A percentile compares a stretch with the other conserved stretches of the same genome.
Conservation (phyloP, 2,329 filamentous ascomycete genomes). For the Hymenoscyphus albidus region DNA sequence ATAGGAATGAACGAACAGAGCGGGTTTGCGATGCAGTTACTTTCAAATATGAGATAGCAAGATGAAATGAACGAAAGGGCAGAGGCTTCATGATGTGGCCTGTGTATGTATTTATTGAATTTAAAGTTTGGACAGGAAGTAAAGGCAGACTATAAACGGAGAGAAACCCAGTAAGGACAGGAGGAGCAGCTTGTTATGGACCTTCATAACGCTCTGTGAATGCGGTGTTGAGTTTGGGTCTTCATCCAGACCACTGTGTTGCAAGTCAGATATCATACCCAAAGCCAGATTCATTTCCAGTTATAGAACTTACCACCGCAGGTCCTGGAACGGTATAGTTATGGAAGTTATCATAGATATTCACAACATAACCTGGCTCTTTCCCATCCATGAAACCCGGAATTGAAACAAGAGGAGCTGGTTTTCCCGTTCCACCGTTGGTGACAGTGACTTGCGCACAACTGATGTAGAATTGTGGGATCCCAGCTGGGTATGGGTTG, state of each 20-base stretch:
- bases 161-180: too few relatives aligned
- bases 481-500: conserved; percentile 30
- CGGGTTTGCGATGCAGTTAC: too few relatives aligned
- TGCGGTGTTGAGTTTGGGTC: not conserved
- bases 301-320: conserved; percentile 17
- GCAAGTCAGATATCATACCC: not conserved
- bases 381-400: conserved; percentile 28
- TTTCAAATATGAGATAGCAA: too few relatives aligned
- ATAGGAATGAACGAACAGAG: too few relatives aligned
- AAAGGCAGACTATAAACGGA: too few relatives aligned
- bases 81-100: too few relatives aligned
- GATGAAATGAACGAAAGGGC: too few relatives aligned
- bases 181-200: too few relatives aligned
- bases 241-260: conserved; percentile 2
- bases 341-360: conserved; percentile 31
- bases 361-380: conserved; percentile 25
- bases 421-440: conserved; percentile 27
- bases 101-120: too few relatives aligned
- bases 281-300: too few relatives aligned
- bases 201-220: too few relatives aligned
- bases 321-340: conserved; percentile 33
- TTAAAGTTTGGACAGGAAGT: too few relatives aligned
- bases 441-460: conserved; percentile 33
- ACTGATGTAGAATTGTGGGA: conserved; percentile 33
- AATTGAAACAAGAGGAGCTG: conserved; percentile 29